Evolutionary conservation across 2,329 filamentous ascomycete genomes (phyloP), one percentile per base, ranked within the genome.

Genomic region (Orbilia blumenaviensis): DNA sequence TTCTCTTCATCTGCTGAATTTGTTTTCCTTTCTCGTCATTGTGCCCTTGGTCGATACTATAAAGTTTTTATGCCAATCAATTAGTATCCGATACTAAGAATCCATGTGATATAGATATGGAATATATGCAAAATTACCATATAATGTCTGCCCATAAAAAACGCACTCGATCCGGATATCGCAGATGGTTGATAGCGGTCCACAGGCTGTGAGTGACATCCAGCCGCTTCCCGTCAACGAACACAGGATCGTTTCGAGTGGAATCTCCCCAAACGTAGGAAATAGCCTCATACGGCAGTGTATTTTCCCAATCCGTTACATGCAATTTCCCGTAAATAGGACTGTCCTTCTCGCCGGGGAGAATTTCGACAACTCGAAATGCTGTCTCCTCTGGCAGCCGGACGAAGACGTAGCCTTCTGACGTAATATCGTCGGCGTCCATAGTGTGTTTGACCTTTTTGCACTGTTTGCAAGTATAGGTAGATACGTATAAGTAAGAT

Each of bases 1-100:
- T 81, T 21, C 75, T 78, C 42, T 75, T 78, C 80, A 81, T 81
- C 42, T 80, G 78, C 3, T 34, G 48, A 27, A 82, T 80, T 77
- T 81, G 80, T 14, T 68, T 27, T 25, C 77, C 67, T 52, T 79
- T 78, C 74, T 82, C 79, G 56, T 48, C 66, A 34, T 78, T 69
- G 64, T 81, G 75, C 18, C 50, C 46, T 72, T 81, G 81, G 61
- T 81, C 78, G 48, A 80, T 79, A 56, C 78, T 79, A 52, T 48
- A 38, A n/a, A 10, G 16, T 34, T 54, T 54, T 50, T 32, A 7
- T 1, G 12, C 7, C 5, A 7, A 14, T 10, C 10, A 52, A 41
- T 23, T 14, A 52, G 44, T 29, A 38, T 54, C 16, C 16, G 16
- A 3, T 16, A 16, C 36, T 16, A 41, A 7, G n/a, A 16, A 5